phyloP scores from a whole-genome alignment of 2,329 filamentous ascomycete genomes.

The Aspergillus thermomutatus region DNA sequence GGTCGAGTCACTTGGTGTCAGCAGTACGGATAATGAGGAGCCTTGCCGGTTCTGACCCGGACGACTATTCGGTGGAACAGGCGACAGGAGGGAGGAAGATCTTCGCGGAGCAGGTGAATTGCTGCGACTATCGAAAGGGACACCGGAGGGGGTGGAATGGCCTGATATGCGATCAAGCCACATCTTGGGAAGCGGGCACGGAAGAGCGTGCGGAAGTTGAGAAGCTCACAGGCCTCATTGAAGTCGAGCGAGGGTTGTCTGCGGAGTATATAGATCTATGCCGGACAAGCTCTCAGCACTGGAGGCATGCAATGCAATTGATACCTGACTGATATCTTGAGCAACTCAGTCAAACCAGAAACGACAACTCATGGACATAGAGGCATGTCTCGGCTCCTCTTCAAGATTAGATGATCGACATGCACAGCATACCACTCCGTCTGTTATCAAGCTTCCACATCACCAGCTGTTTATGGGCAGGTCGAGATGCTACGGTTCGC shows the following conservation, averaged over 20 bases:
- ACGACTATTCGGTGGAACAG: slow-evolving; percentile 65
- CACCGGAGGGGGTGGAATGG: slow-evolving; percentile 63
- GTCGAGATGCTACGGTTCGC: slow-evolving; percentile 9
- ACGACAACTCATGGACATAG: not conserved
- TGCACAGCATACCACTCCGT: not conserved
- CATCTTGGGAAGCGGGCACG: slow-evolving; percentile 51
- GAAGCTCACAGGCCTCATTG: slow-evolving; percentile 11
- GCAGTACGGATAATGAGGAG: slow-evolving; percentile 74
- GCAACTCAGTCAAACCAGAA: not conserved
- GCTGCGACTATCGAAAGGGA: slow-evolving; percentile 60
- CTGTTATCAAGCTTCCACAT: not conserved
- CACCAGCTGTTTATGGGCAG: not conserved
- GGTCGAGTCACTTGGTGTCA: slow-evolving; percentile 70
- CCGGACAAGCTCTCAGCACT: not conserved
- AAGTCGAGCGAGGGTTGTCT: not conserved
- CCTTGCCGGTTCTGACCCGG: slow-evolving; percentile 66
- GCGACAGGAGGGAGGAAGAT: slow-evolving; percentile 65
- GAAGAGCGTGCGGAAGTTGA: slow-evolving; percentile 11
- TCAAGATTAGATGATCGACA: not conserved
- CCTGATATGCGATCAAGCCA: slow-evolving; percentile 86
- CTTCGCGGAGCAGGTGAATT: slow-evolving; percentile 69
- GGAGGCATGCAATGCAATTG: not conserved
- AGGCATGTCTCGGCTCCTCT: not conserved
- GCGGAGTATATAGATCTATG: not conserved
- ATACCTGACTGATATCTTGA: not conserved